Evolutionary conservation across 2,329 filamentous ascomycete species (phyloP), one percentile per base, ranked within the genome.

Genomic region (Aplosporella prunicola): DNA sequence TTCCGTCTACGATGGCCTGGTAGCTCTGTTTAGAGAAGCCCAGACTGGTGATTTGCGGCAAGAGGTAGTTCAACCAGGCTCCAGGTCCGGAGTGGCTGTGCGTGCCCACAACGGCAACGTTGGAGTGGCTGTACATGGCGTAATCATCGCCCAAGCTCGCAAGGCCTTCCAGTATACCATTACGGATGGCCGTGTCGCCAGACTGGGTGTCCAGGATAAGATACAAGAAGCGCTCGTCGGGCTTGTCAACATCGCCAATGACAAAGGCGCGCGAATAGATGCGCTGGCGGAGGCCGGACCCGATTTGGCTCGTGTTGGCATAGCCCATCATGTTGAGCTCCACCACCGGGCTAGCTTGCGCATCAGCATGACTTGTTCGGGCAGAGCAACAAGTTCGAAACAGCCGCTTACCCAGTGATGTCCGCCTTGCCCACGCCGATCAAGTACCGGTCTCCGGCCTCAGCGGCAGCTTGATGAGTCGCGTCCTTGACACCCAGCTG

Each of bases 301-400:
- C 89, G 20, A 81, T 64, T 63, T 96, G 89, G 27, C 74, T 74
- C n/a, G 80, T 67, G 57, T 88, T 82, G 20, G 89, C 89, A 65
- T 95, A 95, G 43, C 88, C 88, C 71, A 89, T 91, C 55, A 95
- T 73, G 51, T 86, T 87, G 53, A 95, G 74, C 58, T 95, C 86
- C 15, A 93, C 87, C 9, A 93, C 85, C 0, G 87, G 86, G 2
- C 83, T 76, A 7, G 16, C 13, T 22, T 28, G 13, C 15, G 32
- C 17, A 24, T 40, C 17, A 35, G 31, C 20, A 20, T 32, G 14
- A 16, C 38, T 25, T 31, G 15, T 27, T 15, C 9, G 14, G 25
- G 9, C 20, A n/a, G 27, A 14, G 11, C 14, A 6, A 28, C 14
- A 9, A 25, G 9, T 35, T 15, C 15, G 17, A 30, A 10, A 27